Base-by-base conservation (phyloP, 352 stramenopile genomes). In the Bremia lactucae region DNA sequence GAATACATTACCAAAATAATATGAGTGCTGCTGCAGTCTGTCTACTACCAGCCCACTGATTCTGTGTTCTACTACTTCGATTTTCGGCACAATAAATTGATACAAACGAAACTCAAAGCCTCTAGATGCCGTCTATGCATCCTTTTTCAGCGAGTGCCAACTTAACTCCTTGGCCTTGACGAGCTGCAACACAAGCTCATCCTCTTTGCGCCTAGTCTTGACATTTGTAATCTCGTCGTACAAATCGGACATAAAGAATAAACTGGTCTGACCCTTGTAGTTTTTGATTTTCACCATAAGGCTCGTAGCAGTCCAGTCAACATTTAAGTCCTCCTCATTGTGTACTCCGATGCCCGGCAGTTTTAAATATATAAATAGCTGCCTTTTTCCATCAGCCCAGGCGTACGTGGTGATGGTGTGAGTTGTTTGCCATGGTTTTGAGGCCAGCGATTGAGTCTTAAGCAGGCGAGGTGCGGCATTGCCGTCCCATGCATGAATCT, bases 141-240 rank as follows among this genome's bases (percentile, higher is more conserved):
- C 66, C 68, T 92, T 92, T 70, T 92, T 89, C 37, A 90, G 62
- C 47, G 74, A 77, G 70, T 68, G 60, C 80, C 80, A 92, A 42
- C 63, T 78, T 36, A 84, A 57, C 47, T 88, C 72, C 42, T 82
- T 87, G 15, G 68, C 62, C 55, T 92, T 92, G 42, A 73, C 54
- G 42, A 92, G 68, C 51, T 68, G 52, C 23, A 92, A 51, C 42
- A 90, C 74, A 44, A 92, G 62, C 55, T 87, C 75, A 52, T 90
- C 66, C 46, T 83, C 62, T 48, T 88, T 88, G 36, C 76, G 75
- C 48, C 85, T 88, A 8, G 59, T 83, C 47, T 76, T 77, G 24
- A 86, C 65, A 42, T 84, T 73, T 46, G 65, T 74, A 51, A 92
- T 87, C 45, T 86, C 73, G 24, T 90, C 77, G 55, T 87, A 76